Evolutionary conservation across 2,329 filamentous ascomycete species (phyloP), one percentile per base, ranked within the genome.

Genomic region (Apiospora aurea): DNA sequence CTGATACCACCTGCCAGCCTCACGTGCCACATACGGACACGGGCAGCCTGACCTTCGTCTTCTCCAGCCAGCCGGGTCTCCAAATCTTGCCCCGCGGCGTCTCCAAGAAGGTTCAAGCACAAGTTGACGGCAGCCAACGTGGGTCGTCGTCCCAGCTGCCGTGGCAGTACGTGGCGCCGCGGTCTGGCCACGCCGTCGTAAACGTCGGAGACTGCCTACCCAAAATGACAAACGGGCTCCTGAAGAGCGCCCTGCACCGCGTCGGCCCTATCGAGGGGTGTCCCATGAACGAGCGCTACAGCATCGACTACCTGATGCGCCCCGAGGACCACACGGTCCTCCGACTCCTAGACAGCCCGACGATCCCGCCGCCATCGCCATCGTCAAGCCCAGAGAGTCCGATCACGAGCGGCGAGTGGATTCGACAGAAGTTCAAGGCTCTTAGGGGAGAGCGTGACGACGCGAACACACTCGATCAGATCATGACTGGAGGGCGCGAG

Each of bases 361-460:
- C 7, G 11, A 57, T 57, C 4, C 51, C 51, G 4, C 51, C 26
- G 29, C 34, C 34, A 7, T n/a, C 18, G 44, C 44, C 57, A 29
- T 18, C 29, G 21, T 7, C 53, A 46, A 21, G 38, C 1, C 26
- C 24, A 7, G 18, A 70, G 4, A 14, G 46, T 13, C 43, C 38
- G n/a, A 57, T 71, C 3, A 67, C 69, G 29, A 49, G 69, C 18
- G 69, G 69, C 3, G 69, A 71, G 38, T 67, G 69, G 69, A 67
- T 71, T 5, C 38, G 57, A 44, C 47, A 26, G 14, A 71, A 71
- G 44, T 71, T 71, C 44, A 51, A 67, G 24, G 69, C 57, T 11
- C 34, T 67, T 2, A 46, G 57, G 21, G 69, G 69, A n/a, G 13
- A 29, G 24, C 51, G 44, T 11, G 14, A 64, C 13, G 14, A 8